Conservation (phyloP, 2,329 filamentous ascomycete species). For the Diaporthe citri region DNA sequence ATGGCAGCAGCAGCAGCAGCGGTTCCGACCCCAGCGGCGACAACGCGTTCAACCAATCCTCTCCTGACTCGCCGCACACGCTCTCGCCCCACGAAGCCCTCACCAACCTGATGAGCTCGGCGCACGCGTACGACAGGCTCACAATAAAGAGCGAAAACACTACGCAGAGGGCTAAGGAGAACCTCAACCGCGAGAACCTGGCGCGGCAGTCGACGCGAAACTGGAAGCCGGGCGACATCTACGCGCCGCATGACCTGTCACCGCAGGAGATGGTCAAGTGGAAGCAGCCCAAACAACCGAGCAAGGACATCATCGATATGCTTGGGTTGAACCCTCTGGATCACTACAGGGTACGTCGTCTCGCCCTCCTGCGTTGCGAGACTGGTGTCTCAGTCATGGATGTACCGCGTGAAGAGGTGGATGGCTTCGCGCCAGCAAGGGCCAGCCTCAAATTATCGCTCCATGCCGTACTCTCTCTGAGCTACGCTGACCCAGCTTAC, state of each 20-base stretch:
- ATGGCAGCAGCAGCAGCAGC: constrained; percentile 42
- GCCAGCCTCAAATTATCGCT: not conserved
- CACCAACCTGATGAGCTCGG: constrained; percentile 1
- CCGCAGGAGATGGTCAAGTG: constrained; percentile 85
- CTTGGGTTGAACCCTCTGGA: constrained; percentile 84
- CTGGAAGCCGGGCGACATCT: constrained; percentile 86
- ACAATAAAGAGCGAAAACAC: constrained; percentile 48
- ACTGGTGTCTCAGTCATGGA: not conserved
- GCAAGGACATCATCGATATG: constrained; percentile 81
- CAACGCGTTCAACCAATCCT: constrained; percentile 9
- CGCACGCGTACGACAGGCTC: constrained; percentile 32
- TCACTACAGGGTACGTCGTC: constrained; percentile 82
- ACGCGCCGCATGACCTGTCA: constrained; percentile 89
- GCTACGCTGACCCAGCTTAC: constrained; percentile 25
- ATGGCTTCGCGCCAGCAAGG: not conserved
- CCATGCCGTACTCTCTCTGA: not conserved
- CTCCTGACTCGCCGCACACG: constrained; percentile 4
- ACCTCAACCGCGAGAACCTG: constrained; percentile 64
- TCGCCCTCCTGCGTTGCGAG: constrained; percentile 10
- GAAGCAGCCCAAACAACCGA: constrained; percentile 67
- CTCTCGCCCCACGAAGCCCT: constrained; percentile 1
- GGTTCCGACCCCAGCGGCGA: constrained; percentile 8
- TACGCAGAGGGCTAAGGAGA: constrained; percentile 54
- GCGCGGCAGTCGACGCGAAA: constrained; percentile 75
- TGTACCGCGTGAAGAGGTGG: not conserved